phyloP scores from a whole-genome alignment of 2,329 filamentous ascomycete genomes.

The Pestalotiopsis sp. region DNA sequence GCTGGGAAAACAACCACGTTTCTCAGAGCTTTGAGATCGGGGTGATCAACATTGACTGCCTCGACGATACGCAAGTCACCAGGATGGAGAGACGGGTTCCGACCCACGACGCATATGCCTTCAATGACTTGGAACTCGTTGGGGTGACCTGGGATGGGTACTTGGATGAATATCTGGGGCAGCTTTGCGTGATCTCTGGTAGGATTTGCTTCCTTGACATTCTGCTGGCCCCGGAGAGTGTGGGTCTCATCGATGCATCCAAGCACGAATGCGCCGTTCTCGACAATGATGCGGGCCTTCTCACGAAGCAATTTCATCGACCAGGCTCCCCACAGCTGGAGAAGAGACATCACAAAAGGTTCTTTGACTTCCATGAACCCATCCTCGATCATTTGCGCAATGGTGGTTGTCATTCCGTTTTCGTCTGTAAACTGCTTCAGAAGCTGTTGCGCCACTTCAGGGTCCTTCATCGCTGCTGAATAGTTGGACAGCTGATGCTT shows the following conservation, averaged over 20 bases:
- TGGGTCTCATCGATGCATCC: slow-evolving; percentile 87
- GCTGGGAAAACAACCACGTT: slow-evolving; percentile 89
- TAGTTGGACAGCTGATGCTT: slow-evolving; percentile 69
- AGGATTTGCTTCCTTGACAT: slow-evolving; percentile 41
- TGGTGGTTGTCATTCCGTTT: slow-evolving; percentile 75
- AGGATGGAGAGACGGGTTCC: slow-evolving; percentile 92
- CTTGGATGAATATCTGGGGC: slow-evolving; percentile 88
- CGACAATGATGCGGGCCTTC: slow-evolving; percentile 82
- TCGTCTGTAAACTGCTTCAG: slow-evolving; percentile 80
- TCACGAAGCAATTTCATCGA: slow-evolving; percentile 89
- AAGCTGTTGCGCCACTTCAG: slow-evolving; percentile 65
- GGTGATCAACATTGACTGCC: slow-evolving; percentile 80
- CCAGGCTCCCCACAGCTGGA: slow-evolving; percentile 87
- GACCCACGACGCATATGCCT: slow-evolving; percentile 80
- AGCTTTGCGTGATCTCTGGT: slow-evolving; percentile 55
- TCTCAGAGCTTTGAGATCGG: slow-evolving; percentile 73
- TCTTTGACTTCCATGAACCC: slow-evolving; percentile 78
- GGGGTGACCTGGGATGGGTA: slow-evolving; percentile 61
- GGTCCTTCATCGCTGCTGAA: slow-evolving; percentile 69
- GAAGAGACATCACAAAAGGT: slow-evolving; percentile 78
- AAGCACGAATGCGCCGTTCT: slow-evolving; percentile 83
- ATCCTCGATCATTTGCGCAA: slow-evolving; percentile 76
- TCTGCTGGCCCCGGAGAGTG: slow-evolving; percentile 71
- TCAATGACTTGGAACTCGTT: slow-evolving; percentile 66
- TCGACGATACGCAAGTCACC: slow-evolving; percentile 88